These are phyloP conservation scores for Lindgomyces ingoldianus DNA, from an alignment of 495 filamentous ascomycete species.

Conservation along the genomic window DNA sequence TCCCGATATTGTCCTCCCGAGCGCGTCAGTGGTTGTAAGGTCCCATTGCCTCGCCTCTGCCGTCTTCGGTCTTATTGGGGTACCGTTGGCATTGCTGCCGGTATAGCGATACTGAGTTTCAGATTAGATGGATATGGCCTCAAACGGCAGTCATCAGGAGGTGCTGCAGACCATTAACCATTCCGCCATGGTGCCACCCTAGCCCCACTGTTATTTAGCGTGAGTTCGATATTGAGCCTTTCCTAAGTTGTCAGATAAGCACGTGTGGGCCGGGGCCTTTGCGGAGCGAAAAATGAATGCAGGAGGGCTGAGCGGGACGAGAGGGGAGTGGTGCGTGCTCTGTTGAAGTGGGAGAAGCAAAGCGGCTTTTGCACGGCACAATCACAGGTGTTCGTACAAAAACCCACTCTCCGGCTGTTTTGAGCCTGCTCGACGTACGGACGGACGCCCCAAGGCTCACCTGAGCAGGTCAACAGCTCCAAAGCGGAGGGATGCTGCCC, in stretches of 20 bases:
- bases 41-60: conserved; percentile 37
- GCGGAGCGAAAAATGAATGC: conserved; percentile 25
- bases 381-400: no score
- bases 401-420: background rate
- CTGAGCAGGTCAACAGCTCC: background rate
- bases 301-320: conserved; percentile 12
- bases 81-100: conserved; percentile 29
- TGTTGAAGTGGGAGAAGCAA: background rate
- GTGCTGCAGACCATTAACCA: conserved; percentile 37
- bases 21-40: conserved; percentile 36
- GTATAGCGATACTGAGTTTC: conserved; percentile 36
- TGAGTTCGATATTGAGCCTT: conserved; percentile 35
- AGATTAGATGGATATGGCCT: conserved; percentile 23
- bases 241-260: conserved; percentile 37
- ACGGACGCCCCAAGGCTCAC: background rate
- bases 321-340: conserved; percentile 7
- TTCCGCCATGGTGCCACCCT: conserved; percentile 35
- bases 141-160: conserved; percentile 13
- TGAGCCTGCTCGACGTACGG: background rate
- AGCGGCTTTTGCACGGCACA: no score
- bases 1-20: conserved; percentile 36
- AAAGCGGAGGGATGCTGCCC: background rate
- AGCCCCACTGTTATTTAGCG: conserved; percentile 37
- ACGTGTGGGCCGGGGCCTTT: conserved; percentile 31
- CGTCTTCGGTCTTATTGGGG: conserved; percentile 28